phyloP scores from a whole-genome alignment of 73 alveolate genomes.

The Paramecium caudatum region DNA sequence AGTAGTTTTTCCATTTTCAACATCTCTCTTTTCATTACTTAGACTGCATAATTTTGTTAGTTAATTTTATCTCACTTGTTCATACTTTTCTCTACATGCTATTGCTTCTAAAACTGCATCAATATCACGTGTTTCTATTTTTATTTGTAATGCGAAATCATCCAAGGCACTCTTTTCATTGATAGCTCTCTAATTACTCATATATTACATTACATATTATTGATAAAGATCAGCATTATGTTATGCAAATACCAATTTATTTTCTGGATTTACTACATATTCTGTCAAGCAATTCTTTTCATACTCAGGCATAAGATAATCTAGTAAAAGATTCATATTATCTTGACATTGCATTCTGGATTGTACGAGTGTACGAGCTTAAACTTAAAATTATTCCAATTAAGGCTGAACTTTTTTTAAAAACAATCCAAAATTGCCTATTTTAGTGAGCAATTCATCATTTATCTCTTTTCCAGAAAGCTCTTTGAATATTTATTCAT shows the following conservation, averaged over 20 bases:
- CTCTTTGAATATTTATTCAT: constrained; percentile 56
- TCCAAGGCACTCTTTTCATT: constrained; percentile 42
- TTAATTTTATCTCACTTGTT: constrained; percentile 34
- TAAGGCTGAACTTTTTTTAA: constrained; percentile 64
- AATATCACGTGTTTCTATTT: constrained; percentile 56
- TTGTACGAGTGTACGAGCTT: constrained; percentile 23
- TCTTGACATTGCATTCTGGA: constrained; percentile 53
- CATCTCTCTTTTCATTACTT: constrained; percentile 58
- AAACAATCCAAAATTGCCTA: constrained; percentile 15
- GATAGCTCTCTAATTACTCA: neutral
- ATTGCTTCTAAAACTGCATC: constrained; percentile 41
- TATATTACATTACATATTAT: neutral
- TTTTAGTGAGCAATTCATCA: constrained; percentile 53
- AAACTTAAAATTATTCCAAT: constrained; percentile 12
- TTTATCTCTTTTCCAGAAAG: constrained; percentile 73
- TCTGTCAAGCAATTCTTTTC: constrained; percentile 78
- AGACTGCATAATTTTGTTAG: constrained; percentile 56
- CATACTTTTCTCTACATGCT: constrained; percentile 27
- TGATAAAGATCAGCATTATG: neutral
- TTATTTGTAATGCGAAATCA: neutral
- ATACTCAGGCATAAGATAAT: constrained; percentile 73
- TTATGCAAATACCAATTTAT: constrained; percentile 52
- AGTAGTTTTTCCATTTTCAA: constrained; percentile 71
- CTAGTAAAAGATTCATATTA: constrained; percentile 70
- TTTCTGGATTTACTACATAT: constrained; percentile 68